Conservation (phyloP, 192 early-diverging fungal species). For the Entomortierella chlamydospora region DNA sequence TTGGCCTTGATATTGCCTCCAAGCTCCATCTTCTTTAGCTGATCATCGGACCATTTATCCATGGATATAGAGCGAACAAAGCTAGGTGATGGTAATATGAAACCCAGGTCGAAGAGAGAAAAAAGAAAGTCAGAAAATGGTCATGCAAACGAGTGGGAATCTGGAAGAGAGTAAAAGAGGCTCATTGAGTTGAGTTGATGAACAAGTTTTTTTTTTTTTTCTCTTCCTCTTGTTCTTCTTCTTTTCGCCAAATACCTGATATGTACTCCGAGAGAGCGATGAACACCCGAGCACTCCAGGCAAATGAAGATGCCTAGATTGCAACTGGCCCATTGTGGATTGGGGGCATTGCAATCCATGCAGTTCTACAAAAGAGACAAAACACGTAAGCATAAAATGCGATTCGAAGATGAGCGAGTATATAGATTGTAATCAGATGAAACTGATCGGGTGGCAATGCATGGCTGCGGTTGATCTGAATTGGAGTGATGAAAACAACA, state of each 20-base stretch:
- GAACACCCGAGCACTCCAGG: slow-evolving; percentile 92
- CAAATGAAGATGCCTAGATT: slow-evolving; percentile 97
- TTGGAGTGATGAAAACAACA: no score
- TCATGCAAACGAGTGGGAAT: no score
- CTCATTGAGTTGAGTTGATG: no score
- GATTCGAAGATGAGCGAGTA: neutral
- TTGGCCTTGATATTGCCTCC: slow-evolving; percentile 92
- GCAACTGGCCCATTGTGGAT: slow-evolving; percentile 92
- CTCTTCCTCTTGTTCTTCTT: no score
- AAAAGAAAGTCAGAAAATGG: no score
- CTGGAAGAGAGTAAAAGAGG: no score
- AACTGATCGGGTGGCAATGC: neutral
- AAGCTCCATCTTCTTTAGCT: slow-evolving; percentile 92
- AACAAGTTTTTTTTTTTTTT: no score
- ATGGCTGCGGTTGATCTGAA: no score
- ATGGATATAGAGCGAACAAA: slow-evolving; percentile 99
- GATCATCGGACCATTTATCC: slow-evolving; percentile 98
- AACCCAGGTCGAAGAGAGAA: neutral
- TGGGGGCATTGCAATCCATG: slow-evolving; percentile 90
- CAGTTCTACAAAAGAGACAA: slow-evolving; percentile 64
- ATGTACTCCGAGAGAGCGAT: slow-evolving; percentile 85
- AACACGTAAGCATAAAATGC: slow-evolving; percentile 1
- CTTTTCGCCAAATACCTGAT: slow-evolving; percentile 75
- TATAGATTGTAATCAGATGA: neutral
- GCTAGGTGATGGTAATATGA: no score